A percentile compares a stretch with the other conserved stretches of the same genome.
These are phyloP conservation scores for Ceratocystis alfenasii DNA, from an alignment of 2,329 filamentous ascomycete genomes.

Conservation along the genomic window DNA sequence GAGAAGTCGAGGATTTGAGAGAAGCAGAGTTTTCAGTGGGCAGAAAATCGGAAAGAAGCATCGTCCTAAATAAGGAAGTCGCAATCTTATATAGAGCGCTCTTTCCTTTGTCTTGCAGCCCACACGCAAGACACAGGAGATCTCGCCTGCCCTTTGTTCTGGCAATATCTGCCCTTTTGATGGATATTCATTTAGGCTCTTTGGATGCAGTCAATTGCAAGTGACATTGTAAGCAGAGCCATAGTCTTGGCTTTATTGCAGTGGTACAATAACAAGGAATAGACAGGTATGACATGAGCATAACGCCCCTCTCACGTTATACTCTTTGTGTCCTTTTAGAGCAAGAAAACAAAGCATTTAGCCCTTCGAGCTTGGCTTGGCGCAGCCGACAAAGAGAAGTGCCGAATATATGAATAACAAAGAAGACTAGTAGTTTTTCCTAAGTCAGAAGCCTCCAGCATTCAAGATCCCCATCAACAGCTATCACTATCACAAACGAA, in stretches of 20 bases:
- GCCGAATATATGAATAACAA: too few relatives aligned
- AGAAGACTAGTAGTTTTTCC: too few relatives aligned
- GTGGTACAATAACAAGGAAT: neutral
- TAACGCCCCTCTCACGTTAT: too few relatives aligned
- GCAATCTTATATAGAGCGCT: neutral
- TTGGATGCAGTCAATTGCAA: neutral
- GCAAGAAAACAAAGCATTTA: neutral
- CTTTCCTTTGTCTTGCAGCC: neutral
- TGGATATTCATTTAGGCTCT: neutral
- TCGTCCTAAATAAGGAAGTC: neutral
- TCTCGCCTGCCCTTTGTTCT: neutral
- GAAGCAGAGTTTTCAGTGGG: neutral
- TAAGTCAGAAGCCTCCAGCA: too few relatives aligned
- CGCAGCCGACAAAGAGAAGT: too few relatives aligned
- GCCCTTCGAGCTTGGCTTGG: neutral
- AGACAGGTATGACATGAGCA: too few relatives aligned
- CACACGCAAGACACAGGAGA: neutral
- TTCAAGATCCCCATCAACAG: too few relatives aligned
- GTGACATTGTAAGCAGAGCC: neutral
- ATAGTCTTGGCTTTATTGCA: neutral
- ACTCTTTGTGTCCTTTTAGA: neutral
- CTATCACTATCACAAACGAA: too few relatives aligned
- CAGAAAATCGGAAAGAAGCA: neutral
- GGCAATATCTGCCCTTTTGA: neutral
- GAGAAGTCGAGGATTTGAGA: neutral